Evolutionary conservation across 495 filamentous ascomycete genomes (phyloP).

Genomic region (Achaetomiella virescens): DNA sequence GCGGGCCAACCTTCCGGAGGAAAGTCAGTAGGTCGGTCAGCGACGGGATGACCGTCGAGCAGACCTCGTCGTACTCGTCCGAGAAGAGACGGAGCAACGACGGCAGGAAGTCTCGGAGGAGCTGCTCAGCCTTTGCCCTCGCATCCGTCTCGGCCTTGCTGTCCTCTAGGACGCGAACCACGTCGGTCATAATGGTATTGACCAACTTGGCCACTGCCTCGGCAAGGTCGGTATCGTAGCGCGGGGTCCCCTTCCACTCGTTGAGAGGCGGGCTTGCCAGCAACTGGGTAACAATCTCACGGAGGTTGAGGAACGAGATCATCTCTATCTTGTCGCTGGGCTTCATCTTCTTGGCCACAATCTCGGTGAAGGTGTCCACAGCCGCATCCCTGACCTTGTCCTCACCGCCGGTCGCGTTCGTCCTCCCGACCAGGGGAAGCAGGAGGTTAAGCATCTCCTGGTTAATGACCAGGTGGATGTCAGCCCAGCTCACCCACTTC

Average conservation of each 20-base stretch:
- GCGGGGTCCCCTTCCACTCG: constrained; percentile 67
- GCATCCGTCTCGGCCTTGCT: constrained; percentile 46
- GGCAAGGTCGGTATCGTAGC: constrained; percentile 90
- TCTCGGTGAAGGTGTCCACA: constrained; percentile 89
- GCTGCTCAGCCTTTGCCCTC: constrained; percentile 59
- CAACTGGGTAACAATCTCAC: constrained; percentile 72
- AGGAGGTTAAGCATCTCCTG: constrained; percentile 75
- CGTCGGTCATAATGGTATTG: constrained; percentile 78
- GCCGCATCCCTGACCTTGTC: constrained; percentile 79
- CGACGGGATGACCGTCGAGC: constrained; percentile 86
- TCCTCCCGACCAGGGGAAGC: constrained; percentile 68
- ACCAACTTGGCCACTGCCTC: constrained; percentile 94
- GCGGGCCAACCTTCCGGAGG: constrained; percentile 66
- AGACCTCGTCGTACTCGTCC: constrained; percentile 97
- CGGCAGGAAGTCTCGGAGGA: constrained; percentile 75
- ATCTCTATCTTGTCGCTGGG: constrained; percentile 85
- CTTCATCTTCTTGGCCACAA: constrained; percentile 97
- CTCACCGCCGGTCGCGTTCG: constrained; percentile 42
- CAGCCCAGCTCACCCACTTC: constrained; percentile 97
- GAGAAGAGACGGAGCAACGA: constrained; percentile 87
- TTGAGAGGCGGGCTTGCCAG: constrained; percentile 71
- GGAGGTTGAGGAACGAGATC: constrained; percentile 82
- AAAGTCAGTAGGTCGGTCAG: constrained; percentile 85
- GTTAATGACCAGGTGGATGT: constrained; percentile 88
- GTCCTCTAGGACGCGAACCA: constrained; percentile 68